These are phyloP conservation scores for Neopestalotiopsis rosae DNA, from an alignment of 2,329 filamentous ascomycete genomes.

Conservation along the genomic window DNA sequence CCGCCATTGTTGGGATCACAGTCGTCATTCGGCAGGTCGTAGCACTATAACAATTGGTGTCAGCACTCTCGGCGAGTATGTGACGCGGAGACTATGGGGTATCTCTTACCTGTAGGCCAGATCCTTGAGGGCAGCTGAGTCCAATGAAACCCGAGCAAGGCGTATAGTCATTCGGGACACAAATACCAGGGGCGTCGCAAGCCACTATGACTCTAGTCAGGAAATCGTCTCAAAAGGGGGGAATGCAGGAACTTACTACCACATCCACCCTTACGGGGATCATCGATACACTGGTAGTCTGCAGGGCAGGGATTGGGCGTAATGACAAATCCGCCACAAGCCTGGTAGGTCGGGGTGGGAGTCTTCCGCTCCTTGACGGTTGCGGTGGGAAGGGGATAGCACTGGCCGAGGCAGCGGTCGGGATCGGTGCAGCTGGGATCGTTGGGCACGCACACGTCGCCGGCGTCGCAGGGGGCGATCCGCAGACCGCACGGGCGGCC, in stretches of 20 bases:
- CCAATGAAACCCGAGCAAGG: constrained; percentile 16
- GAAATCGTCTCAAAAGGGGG: neutral
- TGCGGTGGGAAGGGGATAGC: neutral
- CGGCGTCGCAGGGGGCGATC: neutral
- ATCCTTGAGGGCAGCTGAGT: constrained; percentile 1
- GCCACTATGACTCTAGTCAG: constrained; percentile 6
- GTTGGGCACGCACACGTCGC: neutral
- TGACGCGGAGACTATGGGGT: neutral
- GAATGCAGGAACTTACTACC: neutral
- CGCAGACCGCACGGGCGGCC: neutral
- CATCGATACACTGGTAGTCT: constrained; percentile 17
- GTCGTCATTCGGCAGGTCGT: constrained; percentile 19
- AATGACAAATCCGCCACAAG: constrained; percentile 18
- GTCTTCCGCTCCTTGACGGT: neutral
- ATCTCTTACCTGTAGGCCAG: neutral
- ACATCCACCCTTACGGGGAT: neutral
- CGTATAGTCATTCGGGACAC: constrained; percentile 16
- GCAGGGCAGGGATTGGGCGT: constrained; percentile 11
- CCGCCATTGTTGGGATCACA: constrained; percentile 22
- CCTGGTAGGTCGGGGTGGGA: constrained; percentile 1
- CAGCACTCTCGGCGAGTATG: neutral
- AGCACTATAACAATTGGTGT: constrained; percentile 13
- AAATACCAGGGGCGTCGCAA: constrained; percentile 20
- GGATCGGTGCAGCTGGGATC: neutral
- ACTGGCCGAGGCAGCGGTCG: neutral